Percentiles rank a stretch among this genome's conserved stretches.
Evolutionary conservation across 1,284 basidiomycete genomes (phyloP).

Genomic region (Rhodotorula sp.): DNA sequence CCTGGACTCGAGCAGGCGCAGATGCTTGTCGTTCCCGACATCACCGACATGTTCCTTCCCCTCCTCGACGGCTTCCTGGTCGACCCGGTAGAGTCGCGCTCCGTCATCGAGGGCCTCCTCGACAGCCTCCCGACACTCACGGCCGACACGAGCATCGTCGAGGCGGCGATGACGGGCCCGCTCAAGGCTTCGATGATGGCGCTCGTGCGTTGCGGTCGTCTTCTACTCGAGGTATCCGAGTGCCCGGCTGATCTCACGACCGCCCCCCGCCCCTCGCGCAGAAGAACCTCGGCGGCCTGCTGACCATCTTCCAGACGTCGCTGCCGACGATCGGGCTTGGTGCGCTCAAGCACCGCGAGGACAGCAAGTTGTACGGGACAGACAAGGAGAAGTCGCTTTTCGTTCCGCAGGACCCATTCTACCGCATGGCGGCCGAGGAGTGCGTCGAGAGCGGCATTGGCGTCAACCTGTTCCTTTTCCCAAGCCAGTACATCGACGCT

Average conservation of each 20-base stretch:
- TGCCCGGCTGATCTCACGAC: neutral
- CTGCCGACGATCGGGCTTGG: constrained; percentile 80
- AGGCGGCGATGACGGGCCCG: constrained; percentile 77
- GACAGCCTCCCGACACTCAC: constrained; percentile 68
- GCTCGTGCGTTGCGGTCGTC: constrained; percentile 60
- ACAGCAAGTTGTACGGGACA: constrained; percentile 77
- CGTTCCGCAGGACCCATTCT: constrained; percentile 70
- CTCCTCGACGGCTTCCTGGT: constrained; percentile 73
- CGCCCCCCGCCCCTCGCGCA: constrained; percentile 47
- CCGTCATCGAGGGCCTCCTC: constrained; percentile 53
- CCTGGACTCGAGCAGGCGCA: constrained; percentile 62
- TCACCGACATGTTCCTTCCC: constrained; percentile 89
- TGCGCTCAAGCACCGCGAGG: constrained; percentile 62
- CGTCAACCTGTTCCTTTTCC: constrained; percentile 85
- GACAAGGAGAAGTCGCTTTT: constrained; percentile 86
- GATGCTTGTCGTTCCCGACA: constrained; percentile 83
- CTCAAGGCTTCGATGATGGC: constrained; percentile 72
- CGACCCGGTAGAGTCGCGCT: constrained; percentile 65
- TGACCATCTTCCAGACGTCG: constrained; percentile 77
- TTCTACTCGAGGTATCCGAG: constrained; percentile 14
- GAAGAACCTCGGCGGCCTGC: constrained; percentile 80
- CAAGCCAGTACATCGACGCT: constrained; percentile 79
- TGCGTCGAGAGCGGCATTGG: constrained; percentile 87
- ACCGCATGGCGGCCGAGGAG: constrained; percentile 82
- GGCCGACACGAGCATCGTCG: constrained; percentile 57